phyloP scores from a whole-genome alignment of 139 green algal genomes.

The Pseudopediastrum boryanum region DNA sequence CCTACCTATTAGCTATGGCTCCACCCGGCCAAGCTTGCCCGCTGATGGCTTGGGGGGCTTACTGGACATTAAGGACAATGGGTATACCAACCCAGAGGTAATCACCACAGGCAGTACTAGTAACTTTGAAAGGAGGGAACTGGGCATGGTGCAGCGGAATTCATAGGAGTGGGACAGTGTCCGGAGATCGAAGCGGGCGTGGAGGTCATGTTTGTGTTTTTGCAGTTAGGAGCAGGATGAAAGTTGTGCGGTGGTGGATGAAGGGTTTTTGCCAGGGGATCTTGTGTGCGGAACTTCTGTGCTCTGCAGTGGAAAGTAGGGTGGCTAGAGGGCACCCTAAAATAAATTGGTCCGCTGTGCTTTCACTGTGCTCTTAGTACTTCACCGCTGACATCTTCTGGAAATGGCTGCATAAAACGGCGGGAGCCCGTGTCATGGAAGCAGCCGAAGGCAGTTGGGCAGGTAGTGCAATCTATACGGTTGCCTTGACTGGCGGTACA shows the following conservation, averaged over 20 bases:
- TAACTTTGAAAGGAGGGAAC: background rate
- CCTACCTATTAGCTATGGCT: slow-evolving; percentile 5
- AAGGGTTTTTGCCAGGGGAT: background rate
- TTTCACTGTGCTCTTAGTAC: no score
- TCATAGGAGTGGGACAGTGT: background rate
- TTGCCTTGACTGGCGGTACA: no score
- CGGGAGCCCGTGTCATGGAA: no score
- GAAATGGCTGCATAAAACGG: no score
- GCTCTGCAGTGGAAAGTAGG: no score
- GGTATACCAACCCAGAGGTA: slow-evolving; percentile 24
- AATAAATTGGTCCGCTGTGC: no score
- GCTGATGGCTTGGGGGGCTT: slow-evolving; percentile 19
- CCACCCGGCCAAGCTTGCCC: slow-evolving; percentile 11
- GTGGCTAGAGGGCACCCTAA: no score
- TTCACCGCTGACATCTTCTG: no score
- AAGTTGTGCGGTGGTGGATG: background rate
- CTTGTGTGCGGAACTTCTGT: background rate
- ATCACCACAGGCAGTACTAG: background rate
- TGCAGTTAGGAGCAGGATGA: background rate
- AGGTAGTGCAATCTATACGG: no score
- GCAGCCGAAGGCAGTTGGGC: no score
- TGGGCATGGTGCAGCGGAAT: background rate
- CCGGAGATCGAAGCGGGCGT: background rate
- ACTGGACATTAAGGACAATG: slow-evolving; percentile 27
- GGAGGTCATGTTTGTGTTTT: background rate